phyloP scores from a whole-genome alignment of 169 alveolate genomes.

The Sarcocystis neurona region DNA sequence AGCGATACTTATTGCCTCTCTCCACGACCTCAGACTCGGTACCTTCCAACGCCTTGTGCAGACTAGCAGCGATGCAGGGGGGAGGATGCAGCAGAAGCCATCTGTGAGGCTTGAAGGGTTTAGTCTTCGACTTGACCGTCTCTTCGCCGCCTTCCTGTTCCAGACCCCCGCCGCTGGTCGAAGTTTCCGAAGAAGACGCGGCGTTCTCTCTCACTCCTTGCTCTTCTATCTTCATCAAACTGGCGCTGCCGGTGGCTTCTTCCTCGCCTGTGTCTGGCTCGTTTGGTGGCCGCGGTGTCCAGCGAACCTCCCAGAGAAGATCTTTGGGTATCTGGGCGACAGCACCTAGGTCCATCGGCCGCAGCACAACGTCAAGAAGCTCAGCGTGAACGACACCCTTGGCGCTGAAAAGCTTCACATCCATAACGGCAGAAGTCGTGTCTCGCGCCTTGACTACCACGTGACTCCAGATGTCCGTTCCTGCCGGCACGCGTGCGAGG shows the following conservation, averaged over 20 bases:
- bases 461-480: conserved; percentile 43
- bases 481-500: conserved; percentile 45
- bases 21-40: not conserved
- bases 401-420: conserved; percentile 26
- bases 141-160: too few relatives aligned
- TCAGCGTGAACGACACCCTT: conserved; percentile 24
- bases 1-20: too few relatives aligned
- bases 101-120: not conserved
- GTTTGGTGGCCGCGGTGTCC: conserved; percentile 35
- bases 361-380: conserved; percentile 20
- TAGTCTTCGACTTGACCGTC: not conserved
- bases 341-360: conserved; percentile 33
- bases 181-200: not conserved
- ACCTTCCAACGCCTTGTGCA: not conserved
- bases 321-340: conserved; percentile 43
- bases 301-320: conserved; percentile 46
- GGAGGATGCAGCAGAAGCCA: conserved; percentile 3
- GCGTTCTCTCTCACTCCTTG: not conserved
- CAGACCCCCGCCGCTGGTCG: conserved; percentile 7
- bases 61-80: not conserved
- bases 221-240: not conserved
- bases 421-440: conserved; percentile 39
- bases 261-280: not conserved
- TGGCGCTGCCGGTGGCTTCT: conserved; percentile 12
- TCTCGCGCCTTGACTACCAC: conserved; percentile 40